Base-by-base conservation (phyloP, 2,329 filamentous ascomycete species). In the Leptographium wingfieldii region DNA sequence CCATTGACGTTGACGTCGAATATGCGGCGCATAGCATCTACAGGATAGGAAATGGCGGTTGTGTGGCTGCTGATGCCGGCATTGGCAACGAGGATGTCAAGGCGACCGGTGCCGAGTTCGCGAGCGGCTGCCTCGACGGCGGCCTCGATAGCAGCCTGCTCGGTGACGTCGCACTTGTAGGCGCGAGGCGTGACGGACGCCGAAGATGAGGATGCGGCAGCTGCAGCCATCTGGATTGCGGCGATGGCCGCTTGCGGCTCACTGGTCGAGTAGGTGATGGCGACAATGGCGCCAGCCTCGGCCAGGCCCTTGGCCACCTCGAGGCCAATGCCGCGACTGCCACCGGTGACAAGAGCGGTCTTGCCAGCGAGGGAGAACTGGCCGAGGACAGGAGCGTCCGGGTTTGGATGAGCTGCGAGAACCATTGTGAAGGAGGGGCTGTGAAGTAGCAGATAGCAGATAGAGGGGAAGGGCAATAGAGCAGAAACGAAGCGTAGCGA, bases 81-180 rank as follows among this genome's bases (percentile, higher is more conserved):
- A 56, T 76, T 76, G 25, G 73, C 74, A 1, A 76, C 73, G 25
- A 74, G 66, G 38, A 76, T 68, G 61, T 76, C 72, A 4, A 76
- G 64, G 11, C 51, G 11, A 33, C 72, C 71, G 5, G 70, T 66
- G 25, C 55, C 55, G 12, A 56, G 35, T 22, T 75, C 74, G 49
- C 68, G 65, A 11, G 71, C 69, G 0, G 71, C 71, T 3, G 66
- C 61, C 2, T 73, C 60, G 57, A 73, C 68, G 54, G 69, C 66
- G 2, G 66, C 65, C 59, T 71, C 67, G 2, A 73, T 66, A 5
- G 66, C 63, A 12, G 65, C 66, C 0, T 66, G 65, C 57, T 68
- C 68, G 10, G 65, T 66, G 3, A 76, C 73, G 48, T 76, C 67
- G 66, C 69, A 72, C 60, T 69, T 67, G 64, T 73, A 74, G 5